Conservation (phyloP, 2,329 filamentous ascomycete genomes). For the Fusarium acutatum region DNA sequence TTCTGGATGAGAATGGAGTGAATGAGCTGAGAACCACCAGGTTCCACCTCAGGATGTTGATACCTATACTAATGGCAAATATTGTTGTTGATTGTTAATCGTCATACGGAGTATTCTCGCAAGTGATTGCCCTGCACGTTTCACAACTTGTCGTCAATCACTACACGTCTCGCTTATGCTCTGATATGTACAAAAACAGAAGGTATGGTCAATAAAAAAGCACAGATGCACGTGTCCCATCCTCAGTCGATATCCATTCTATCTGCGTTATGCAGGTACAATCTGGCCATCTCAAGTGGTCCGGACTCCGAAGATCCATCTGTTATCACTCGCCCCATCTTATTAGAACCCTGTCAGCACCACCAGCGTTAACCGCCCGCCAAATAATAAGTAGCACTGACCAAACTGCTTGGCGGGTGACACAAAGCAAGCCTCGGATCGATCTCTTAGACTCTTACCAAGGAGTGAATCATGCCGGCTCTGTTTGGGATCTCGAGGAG, state of each 20-base stretch:
- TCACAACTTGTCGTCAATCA: not conserved
- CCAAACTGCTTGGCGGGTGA: constrained; percentile 9
- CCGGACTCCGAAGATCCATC: constrained; percentile 37
- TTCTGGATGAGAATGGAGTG: constrained; percentile 1
- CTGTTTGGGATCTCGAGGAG: constrained; percentile 14
- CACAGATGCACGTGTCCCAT: constrained; percentile 27
- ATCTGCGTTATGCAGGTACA: constrained; percentile 40
- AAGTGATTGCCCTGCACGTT: constrained; percentile 10
- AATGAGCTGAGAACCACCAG: constrained; percentile 21
- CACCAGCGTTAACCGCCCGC: constrained; percentile 24
- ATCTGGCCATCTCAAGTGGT: constrained; percentile 38
- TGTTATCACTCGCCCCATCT: constrained; percentile 12
- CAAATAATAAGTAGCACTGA: constrained; percentile 8
- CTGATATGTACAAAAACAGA: constrained; percentile 9
- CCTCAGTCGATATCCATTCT: constrained; percentile 13
- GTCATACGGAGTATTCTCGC: not conserved
- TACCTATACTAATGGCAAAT: not conserved
- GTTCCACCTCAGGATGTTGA: not conserved
- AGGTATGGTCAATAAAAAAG: constrained; percentile 1
- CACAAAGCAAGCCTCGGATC: constrained; percentile 12
- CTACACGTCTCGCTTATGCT: constrained; percentile 5
- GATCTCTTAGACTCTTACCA: not conserved
- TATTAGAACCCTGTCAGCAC: not conserved
- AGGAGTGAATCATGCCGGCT: constrained; percentile 7
- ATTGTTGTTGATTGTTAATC: not conserved